Evolutionary conservation across 2,329 filamentous ascomycete species (phyloP).

Genomic region (Fusarium napiforme): DNA sequence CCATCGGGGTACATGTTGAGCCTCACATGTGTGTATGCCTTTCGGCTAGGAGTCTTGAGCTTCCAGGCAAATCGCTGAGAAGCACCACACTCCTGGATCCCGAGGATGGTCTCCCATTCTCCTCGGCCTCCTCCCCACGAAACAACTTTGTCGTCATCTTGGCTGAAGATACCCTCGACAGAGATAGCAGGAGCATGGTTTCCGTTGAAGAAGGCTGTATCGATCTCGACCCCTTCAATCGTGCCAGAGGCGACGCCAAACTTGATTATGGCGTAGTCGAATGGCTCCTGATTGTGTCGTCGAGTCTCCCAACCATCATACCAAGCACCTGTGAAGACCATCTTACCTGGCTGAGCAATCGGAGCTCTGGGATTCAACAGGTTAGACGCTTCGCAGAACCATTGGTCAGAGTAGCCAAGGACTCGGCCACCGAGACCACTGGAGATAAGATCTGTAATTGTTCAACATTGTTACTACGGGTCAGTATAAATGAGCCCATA

Average conservation of each 20-base stretch:
- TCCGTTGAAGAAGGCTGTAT: conserved; percentile 84
- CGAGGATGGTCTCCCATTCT: conserved; percentile 78
- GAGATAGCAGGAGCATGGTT: conserved; percentile 85
- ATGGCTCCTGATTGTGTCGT: conserved; percentile 70
- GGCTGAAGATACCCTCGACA: conserved; percentile 78
- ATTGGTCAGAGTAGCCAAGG: conserved; percentile 73
- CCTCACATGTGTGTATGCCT: conserved; percentile 81
- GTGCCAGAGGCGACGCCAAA: conserved; percentile 77
- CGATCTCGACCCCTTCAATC: conserved; percentile 79
- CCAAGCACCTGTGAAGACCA: conserved; percentile 76
- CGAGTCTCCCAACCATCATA: conserved; percentile 78
- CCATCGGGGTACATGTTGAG: conserved; percentile 89
- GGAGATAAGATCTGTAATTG: conserved; percentile 66
- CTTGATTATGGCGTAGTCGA: conserved; percentile 75
- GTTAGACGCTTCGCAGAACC: conserved; percentile 74
- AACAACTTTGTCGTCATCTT: conserved; percentile 71
- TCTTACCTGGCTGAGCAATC: conserved; percentile 72
- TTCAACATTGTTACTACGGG: neutral
- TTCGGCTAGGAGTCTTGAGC: conserved; percentile 66
- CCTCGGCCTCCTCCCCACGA: conserved; percentile 69
- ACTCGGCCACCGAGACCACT: conserved; percentile 71
- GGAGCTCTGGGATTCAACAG: conserved; percentile 72
- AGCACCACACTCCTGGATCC: conserved; percentile 77
- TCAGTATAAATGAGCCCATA: neutral
- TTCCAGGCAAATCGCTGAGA: conserved; percentile 79